These are phyloP conservation scores for Aureobasidium sp. DNA, from an alignment of 2,329 filamentous ascomycete species.

Conservation along the genomic window DNA sequence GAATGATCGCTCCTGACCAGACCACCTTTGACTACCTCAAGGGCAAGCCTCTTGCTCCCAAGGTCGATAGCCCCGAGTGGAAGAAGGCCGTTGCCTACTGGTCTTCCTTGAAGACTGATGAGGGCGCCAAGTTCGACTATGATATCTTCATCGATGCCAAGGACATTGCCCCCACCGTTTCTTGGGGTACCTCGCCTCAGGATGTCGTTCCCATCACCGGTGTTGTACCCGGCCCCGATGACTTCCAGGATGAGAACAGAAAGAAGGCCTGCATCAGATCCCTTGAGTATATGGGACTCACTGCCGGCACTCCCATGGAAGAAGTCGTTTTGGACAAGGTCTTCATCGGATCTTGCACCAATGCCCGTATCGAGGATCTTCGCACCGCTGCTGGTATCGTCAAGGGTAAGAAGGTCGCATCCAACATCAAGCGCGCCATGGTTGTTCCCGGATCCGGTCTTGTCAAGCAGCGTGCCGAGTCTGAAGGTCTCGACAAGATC, in stretches of 20 bases:
- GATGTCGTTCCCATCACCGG: constrained; percentile 93
- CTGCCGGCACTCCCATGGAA: constrained; percentile 77
- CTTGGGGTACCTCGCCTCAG: constrained; percentile 95
- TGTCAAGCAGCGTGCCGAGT: constrained; percentile 84
- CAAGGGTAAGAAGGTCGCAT: constrained; percentile 75
- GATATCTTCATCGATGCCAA: constrained; percentile 86
- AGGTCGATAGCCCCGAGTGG: constrained; percentile 79
- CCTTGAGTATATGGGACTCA: constrained; percentile 94
- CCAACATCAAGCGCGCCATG: constrained; percentile 90
- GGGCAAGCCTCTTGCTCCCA: constrained; percentile 79
- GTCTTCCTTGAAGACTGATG: constrained; percentile 75
- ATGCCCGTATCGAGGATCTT: constrained; percentile 92
- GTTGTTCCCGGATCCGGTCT: constrained; percentile 93
- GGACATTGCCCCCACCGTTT: constrained; percentile 87
- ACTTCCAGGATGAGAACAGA: constrained; percentile 71
- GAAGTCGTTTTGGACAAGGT: constrained; percentile 92
- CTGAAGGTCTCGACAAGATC: constrained; percentile 86
- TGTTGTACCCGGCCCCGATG: constrained; percentile 80
- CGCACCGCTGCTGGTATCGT: constrained; percentile 79
- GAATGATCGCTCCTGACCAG: constrained; percentile 94
- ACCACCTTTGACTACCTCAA: constrained; percentile 93
- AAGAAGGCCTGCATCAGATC: constrained; percentile 72
- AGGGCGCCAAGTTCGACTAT: constrained; percentile 80
- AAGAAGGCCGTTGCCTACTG: constrained; percentile 82
- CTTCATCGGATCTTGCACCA: constrained; percentile 97